Conservation (phyloP, 2,329 filamentous ascomycete species). For the Fusarium cicatricum region DNA sequence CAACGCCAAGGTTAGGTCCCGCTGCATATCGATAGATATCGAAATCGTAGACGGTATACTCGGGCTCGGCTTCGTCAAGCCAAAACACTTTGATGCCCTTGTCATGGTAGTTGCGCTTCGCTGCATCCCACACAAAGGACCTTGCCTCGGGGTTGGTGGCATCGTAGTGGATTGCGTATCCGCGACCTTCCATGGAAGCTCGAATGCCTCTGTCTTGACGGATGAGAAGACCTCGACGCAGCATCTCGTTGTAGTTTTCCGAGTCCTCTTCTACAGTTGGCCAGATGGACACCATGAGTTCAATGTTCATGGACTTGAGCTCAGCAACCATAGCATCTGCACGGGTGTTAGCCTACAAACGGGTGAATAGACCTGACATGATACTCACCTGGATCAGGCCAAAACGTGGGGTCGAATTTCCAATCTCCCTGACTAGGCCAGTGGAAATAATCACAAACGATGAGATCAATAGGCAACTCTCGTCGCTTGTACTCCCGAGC, state of each 20-base stretch:
- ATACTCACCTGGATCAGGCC: constrained; percentile 67
- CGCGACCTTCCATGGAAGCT: constrained; percentile 65
- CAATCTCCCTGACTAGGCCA: constrained; percentile 74
- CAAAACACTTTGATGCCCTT: constrained; percentile 72
- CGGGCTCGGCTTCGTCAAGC: constrained; percentile 75
- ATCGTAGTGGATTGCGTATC: constrained; percentile 68
- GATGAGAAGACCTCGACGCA: constrained; percentile 67
- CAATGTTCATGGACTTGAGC: constrained; percentile 64
- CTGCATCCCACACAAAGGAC: constrained; percentile 66
- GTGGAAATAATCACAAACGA: constrained; percentile 75
- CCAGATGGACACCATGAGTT: constrained; percentile 76
- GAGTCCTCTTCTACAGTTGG: constrained; percentile 68
- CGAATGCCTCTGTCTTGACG: constrained; percentile 67
- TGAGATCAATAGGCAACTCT: constrained; percentile 67
- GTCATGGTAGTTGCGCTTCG: constrained; percentile 66
- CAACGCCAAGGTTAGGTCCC: constrained; percentile 52
- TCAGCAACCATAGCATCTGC: constrained; percentile 69
- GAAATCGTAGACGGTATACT: constrained; percentile 71
- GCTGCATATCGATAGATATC: constrained; percentile 63
- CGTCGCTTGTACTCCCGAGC: constrained; percentile 66
- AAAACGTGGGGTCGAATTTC: constrained; percentile 70
- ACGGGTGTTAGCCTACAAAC: not conserved
- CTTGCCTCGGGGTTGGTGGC: constrained; percentile 68
- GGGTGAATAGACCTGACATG: accelerated
- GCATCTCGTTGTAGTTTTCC: constrained; percentile 69